Evolutionary conservation across 2,329 filamentous ascomycete species (phyloP), one percentile per base, ranked within the genome.

Genomic region (Nemania abortiva): DNA sequence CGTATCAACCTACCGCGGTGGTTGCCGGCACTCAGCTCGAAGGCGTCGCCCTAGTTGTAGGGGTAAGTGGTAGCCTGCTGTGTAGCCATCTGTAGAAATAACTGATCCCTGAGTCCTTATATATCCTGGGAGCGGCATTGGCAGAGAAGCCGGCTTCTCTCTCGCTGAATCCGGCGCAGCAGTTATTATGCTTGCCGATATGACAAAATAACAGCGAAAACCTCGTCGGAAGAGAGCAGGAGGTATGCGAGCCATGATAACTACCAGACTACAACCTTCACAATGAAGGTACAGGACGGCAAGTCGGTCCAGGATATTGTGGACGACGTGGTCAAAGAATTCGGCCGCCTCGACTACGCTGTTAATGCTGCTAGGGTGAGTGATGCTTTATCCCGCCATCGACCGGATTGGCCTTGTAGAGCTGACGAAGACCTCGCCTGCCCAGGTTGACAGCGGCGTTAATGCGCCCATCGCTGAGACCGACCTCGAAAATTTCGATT

Each of bases 111-210:
- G n/a, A n/a, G n/a, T n/a, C n/a, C n/a, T n/a, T n/a, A n/a, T n/a
- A n/a, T 18, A 66, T 71, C 64, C 72, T 13, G 71, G 62, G 27
- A 65, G 70, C 1, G 73, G 73, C n/a, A 73, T 76, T 9, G 72
- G 72, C 18, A 72, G 39, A 49, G 72, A 74, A 59, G 66, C 69
- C 1, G 71, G 73, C 2, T 72, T 73, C 31, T 68, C 71, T 2
- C 53, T 76, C 37, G 70, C 72, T n/a, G 73, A 76, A 27, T 71
- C 70, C 4, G 74, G 71, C 5, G 71, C 71, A 5, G 72, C 64
- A 37, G 71, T 22, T 7, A 55, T 74, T 5, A 60, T 72, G 13
- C 72, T 75, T 59, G 72, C 73, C 6, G 70, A 75, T 24, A 73
- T 69, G 69, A 75, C 60, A 63, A 68, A 18, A 59, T 65, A n/a